Evolutionary conservation across 805 yeast species (phyloP), one percentile per base, ranked within the genome.

Genomic region (Yarrowia divulgata): DNA sequence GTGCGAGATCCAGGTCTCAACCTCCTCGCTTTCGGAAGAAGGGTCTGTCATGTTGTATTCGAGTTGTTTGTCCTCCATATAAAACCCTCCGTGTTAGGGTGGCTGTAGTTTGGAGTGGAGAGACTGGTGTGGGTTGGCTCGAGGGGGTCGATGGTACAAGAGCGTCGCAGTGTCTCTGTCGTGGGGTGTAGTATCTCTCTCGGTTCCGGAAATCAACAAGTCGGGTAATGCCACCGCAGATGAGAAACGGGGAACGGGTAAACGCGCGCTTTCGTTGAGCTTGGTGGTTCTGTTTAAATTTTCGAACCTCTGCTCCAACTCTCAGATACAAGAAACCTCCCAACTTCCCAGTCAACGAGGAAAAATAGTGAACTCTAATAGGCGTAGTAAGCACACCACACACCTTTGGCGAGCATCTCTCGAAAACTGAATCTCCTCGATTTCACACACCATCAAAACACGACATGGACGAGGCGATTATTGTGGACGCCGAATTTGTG

Each of bases 1-100:
- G 73, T 88, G 88, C 71, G 89, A 86, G 73, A 92, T 89, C 97
- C 97, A 93, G 55, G 92, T 87, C 70, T 88, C 90, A 75, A 83
- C 82, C 70, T 85, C 89, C 19, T 67, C 46, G 18, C 74, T 71
- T 19, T 70, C 76, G 19, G 73, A 70, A n/a, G 74, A 71, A 12
- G 70, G 68, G 45, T 66, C 69, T 3, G 60, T 49, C 68, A 60
- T 60, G 52, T 60, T 43, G 66, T 43, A 57, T 57, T 57, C 63
- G 60, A 23, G 50, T 42, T 32, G 50, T 34, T 60, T 43, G 40
- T 60, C 60, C 60, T 54, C 60, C 60, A 54, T 54, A 18, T 52
- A 52, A 29, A 23, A 23, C 29, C 29, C 29, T 23, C 29, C 29
- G 29, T 23, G 29, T 23, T 23, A 23, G 29, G 29, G 29, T 23